These are phyloP conservation scores for Aspergillus sergii DNA, from an alignment of 2,329 filamentous ascomycete genomes.

Conservation along the genomic window DNA sequence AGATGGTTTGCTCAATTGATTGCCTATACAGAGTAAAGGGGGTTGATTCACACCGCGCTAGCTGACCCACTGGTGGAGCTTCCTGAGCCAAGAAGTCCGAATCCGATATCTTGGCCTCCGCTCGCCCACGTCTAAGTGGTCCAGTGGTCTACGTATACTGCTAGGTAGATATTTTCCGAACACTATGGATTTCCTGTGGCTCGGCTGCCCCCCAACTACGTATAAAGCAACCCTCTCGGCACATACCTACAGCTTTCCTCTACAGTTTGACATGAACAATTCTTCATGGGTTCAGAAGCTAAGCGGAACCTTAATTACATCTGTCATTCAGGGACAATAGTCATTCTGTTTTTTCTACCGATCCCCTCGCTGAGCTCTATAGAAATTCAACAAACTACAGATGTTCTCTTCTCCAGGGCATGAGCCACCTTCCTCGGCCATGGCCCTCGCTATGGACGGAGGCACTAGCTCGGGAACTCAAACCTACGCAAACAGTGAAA, in stretches of 20 bases:
- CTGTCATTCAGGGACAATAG: neutral
- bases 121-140: neutral
- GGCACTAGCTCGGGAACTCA: neutral
- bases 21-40: no score
- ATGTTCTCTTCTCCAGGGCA: neutral
- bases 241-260: neutral
- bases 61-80: neutral
- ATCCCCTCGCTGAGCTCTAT: neutral
- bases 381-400: neutral
- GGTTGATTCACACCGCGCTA: neutral
- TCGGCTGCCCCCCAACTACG: neutral
- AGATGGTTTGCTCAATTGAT: no score
- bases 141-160: neutral
- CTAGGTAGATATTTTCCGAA: neutral
- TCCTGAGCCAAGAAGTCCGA: neutral
- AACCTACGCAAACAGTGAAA: neutral
- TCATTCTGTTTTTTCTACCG: neutral
- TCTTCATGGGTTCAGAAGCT: neutral
- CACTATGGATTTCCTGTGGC: neutral
- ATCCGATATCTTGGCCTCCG: neutral
- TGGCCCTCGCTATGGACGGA: neutral
- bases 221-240: neutral
- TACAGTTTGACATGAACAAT: neutral
- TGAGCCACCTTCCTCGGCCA: neutral
- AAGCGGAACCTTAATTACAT: neutral